phyloP scores from a whole-genome alignment of 257 asterid species.

The Solanum bulbocastanum region DNA sequence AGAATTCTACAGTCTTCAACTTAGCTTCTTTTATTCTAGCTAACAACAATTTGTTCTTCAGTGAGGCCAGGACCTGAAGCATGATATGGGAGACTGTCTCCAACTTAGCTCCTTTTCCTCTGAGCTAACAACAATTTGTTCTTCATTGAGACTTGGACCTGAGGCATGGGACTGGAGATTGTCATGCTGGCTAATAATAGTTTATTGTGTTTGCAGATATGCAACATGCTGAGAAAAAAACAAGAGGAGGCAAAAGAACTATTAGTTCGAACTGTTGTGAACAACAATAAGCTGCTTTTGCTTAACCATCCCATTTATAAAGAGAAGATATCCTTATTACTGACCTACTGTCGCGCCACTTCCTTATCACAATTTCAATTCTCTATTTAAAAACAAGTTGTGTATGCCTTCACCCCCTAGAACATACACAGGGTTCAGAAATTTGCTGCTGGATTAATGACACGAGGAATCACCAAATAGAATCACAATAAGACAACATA shows the following conservation, averaged over 20 bases:
- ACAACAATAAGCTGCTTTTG: constrained; percentile 75
- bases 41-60: neutral
- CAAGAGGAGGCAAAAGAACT: constrained; percentile 76
- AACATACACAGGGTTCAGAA: constrained; percentile 55
- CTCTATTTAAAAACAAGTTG: neutral
- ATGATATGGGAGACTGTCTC: neutral
- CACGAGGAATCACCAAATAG: neutral
- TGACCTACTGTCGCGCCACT: neutral
- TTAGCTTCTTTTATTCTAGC: neutral
- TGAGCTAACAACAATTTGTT: neutral
- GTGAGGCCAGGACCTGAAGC: neutral
- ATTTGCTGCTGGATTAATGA: constrained; percentile 33
- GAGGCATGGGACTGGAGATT: neutral
- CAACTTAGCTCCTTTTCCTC: neutral
- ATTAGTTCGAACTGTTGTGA: constrained; percentile 60
- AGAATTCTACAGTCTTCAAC: neutral
- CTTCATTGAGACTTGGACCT: neutral
- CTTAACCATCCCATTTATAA: constrained; percentile 59
- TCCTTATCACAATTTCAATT: neutral
- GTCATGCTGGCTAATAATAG: neutral
- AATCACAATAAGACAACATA: neutral
- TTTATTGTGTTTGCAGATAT: constrained; percentile 43
- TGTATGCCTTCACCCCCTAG: constrained; percentile 34
- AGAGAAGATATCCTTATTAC: constrained; percentile 73
- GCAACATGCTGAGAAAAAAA: constrained; percentile 64